A percentile compares a stretch with the other conserved stretches of the same genome.
These are phyloP conservation scores for Candida nemodendra DNA, from an alignment of 805 yeast genomes.

Conservation along the genomic window DNA sequence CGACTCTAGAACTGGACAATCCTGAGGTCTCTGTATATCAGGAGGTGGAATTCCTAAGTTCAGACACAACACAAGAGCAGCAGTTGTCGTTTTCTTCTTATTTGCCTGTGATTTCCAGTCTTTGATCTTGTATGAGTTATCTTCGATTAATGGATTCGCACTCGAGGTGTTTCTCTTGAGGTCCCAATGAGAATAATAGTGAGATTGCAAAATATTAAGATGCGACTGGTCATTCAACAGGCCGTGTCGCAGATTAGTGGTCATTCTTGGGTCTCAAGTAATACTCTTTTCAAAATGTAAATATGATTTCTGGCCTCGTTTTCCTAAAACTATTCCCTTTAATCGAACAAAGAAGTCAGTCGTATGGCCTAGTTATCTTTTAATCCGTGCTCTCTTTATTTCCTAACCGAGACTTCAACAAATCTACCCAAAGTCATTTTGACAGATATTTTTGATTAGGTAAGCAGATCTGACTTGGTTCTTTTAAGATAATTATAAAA, in stretches of 20 bases:
- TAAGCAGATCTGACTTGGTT: too few relatives aligned
- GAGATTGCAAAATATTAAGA: constrained; percentile 29
- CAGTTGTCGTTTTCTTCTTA: constrained; percentile 88
- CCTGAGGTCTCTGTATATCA: constrained; percentile 87
- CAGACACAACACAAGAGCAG: constrained; percentile 86
- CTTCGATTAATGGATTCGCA: constrained; percentile 69
- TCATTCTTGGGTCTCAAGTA: constrained; percentile 12
- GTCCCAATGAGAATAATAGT: constrained; percentile 61
- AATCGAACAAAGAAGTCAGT: too few relatives aligned
- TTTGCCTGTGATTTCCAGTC: constrained; percentile 94
- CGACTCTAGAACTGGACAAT: constrained; percentile 88
- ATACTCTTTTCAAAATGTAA: too few relatives aligned
- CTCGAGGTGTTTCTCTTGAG: constrained; percentile 90
- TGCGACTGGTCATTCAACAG: constrained; percentile 31
- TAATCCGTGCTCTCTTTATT: too few relatives aligned
- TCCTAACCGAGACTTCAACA: too few relatives aligned
- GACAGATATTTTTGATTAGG: too few relatives aligned
- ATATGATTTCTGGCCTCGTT: too few relatives aligned
- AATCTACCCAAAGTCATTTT: too few relatives aligned
- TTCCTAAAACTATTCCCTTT: too few relatives aligned
- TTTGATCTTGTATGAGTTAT: constrained; percentile 64
- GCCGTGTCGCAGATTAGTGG: constrained; percentile 31
- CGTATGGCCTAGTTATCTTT: too few relatives aligned
- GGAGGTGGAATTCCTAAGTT: constrained; percentile 98
- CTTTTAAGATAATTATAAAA: too few relatives aligned